phyloP scores from a whole-genome alignment of 345 rosid genomes.

The Leavenworthia alabamica region DNA sequence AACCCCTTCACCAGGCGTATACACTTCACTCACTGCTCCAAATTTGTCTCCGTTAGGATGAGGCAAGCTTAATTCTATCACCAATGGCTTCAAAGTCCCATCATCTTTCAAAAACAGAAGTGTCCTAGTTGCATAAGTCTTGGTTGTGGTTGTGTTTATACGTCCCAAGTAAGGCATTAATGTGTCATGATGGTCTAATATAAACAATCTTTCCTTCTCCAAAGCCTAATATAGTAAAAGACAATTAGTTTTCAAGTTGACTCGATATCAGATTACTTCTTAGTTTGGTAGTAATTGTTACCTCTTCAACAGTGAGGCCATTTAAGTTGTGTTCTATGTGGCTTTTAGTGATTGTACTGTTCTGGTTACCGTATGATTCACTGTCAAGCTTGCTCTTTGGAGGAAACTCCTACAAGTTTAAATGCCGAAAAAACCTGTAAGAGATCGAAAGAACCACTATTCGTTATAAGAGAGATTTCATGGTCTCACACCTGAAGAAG shows the following conservation, averaged over 20 bases:
- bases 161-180: constrained; percentile 65
- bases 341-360: constrained; percentile 44
- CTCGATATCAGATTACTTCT: background rate
- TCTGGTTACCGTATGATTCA: constrained; percentile 46
- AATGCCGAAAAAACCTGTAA: background rate
- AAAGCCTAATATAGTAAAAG: constrained; percentile 46
- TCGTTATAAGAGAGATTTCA: background rate
- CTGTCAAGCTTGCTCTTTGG: constrained; percentile 59
- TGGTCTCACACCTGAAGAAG: constrained; percentile 48
- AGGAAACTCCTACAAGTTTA: constrained; percentile 57
- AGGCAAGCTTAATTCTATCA: constrained; percentile 75
- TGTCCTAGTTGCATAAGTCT: constrained; percentile 73
- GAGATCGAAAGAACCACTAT: background rate
- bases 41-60: constrained; percentile 55
- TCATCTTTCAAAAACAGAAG: constrained; percentile 67
- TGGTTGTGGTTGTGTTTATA: constrained; percentile 54
- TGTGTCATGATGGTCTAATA: constrained; percentile 77
- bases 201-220: constrained; percentile 50
- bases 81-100: constrained; percentile 77
- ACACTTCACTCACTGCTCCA: constrained; percentile 60
- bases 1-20: constrained; percentile 65
- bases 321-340: constrained; percentile 44
- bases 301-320: constrained; percentile 52
- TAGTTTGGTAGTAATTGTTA: constrained; percentile 13
- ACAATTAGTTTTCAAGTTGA: background rate